phyloP scores from a whole-genome alignment of 164 flowering plant species.

The Taxillus chinensis region DNA sequence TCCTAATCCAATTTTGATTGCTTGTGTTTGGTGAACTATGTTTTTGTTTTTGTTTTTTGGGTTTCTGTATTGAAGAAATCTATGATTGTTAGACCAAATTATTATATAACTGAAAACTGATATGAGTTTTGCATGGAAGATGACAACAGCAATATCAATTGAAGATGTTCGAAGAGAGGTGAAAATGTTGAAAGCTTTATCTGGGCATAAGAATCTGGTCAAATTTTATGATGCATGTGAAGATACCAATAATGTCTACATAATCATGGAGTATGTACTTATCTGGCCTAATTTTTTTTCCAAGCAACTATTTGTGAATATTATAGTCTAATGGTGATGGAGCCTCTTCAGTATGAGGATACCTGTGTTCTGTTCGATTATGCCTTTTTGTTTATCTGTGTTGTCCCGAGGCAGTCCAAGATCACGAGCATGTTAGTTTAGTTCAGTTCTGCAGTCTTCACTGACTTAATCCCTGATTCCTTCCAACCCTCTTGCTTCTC shows the following conservation, averaged over 20 bases:
- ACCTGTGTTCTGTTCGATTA: not conserved
- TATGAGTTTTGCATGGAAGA: constrained; percentile 39
- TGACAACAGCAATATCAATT: constrained; percentile 87
- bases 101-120: not conserved
- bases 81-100: too few relatives aligned
- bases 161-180: constrained; percentile 99
- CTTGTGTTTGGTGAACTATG: too few relatives aligned
- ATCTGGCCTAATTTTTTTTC: constrained; percentile 6
- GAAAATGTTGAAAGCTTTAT: constrained; percentile 81
- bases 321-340: not conserved
- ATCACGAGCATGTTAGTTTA: not conserved
- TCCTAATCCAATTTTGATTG: not conserved
- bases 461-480: too few relatives aligned
- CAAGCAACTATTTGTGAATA: not conserved
- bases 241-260: constrained; percentile 77
- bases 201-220: constrained; percentile 75
- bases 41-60: too few relatives aligned
- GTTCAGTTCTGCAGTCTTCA: too few relatives aligned
- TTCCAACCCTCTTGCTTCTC: too few relatives aligned
- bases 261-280: constrained; percentile 85
- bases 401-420: not conserved
- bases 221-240: constrained; percentile 89
- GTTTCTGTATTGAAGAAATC: too few relatives aligned
- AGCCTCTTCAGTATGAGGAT: not conserved
- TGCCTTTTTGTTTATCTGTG: not conserved